phyloP scores from a whole-genome alignment of 768 basidiomycete species.

The Royoungia palumana region DNA sequence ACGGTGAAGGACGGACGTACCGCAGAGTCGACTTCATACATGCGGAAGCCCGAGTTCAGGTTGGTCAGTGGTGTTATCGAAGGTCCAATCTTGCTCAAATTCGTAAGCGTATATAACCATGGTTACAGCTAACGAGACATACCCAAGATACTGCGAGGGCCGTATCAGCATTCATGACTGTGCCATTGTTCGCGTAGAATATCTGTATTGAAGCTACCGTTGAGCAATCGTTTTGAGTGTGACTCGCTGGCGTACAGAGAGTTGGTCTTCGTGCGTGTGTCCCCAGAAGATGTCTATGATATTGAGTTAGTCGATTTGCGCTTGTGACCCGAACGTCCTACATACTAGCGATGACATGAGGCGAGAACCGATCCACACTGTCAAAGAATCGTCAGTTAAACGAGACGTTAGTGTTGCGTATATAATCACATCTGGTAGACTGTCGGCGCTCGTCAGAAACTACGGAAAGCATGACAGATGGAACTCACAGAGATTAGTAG shows the following conservation, averaged over 20 bases:
- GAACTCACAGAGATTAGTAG: constrained; percentile 41
- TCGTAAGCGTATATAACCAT: neutral
- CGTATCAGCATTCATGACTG: constrained; percentile 48
- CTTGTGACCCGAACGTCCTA: neutral
- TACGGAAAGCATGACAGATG: neutral
- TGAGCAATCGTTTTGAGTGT: neutral
- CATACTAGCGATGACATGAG: constrained; percentile 43
- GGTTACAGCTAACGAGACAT: neutral
- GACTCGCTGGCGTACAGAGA: constrained; percentile 38
- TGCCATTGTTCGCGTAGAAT: constrained; percentile 67
- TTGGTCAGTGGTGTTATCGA: constrained; percentile 64
- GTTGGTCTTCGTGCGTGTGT: constrained; percentile 67
- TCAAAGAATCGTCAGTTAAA: neutral
- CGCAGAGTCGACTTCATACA: constrained; percentile 38
- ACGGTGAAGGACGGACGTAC: constrained; percentile 13
- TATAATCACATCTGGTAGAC: constrained; percentile 42
- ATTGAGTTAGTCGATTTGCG: too few species aligned
- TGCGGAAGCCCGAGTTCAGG: constrained; percentile 64
- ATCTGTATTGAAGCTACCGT: constrained; percentile 41
- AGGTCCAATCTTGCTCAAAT: constrained; percentile 32
- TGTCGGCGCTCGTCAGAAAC: constrained; percentile 5
- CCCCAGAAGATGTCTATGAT: constrained; percentile 59
- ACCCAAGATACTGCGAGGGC: constrained; percentile 51
- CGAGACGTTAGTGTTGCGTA: neutral
- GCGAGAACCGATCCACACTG: constrained; percentile 44